Percentiles rank a stretch among this genome's conserved stretches.
These are phyloP conservation scores for Solanum aculeatissimum DNA, from an alignment of 305 asterid species.

Conservation along the genomic window DNA sequence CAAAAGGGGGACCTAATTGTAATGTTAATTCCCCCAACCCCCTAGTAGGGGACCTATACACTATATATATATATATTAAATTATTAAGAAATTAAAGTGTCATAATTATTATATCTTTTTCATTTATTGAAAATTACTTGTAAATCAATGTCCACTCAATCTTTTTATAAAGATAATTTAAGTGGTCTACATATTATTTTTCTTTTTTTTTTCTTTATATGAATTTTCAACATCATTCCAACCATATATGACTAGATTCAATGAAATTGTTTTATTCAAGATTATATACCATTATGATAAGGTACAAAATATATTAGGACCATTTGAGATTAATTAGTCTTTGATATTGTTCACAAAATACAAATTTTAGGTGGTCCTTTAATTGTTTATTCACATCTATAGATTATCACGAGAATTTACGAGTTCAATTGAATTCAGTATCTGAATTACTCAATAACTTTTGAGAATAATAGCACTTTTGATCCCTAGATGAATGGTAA, in stretches of 20 bases:
- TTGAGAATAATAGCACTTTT: background rate
- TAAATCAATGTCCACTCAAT: background rate
- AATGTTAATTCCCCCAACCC: background rate
- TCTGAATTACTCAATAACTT: background rate
- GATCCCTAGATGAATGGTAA: background rate
- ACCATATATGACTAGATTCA: background rate
- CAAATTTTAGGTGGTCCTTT: background rate
- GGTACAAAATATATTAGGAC: background rate
- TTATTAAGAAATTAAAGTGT: background rate
- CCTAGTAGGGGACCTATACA: constrained; percentile 10
- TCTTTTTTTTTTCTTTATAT: background rate
- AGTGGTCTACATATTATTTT: background rate
- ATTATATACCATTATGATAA: background rate
- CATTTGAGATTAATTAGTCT: background rate
- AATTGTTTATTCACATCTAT: background rate
- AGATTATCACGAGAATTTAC: background rate
- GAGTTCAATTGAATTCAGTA: background rate
- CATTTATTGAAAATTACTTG: constrained; percentile 1
- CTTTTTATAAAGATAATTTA: background rate
- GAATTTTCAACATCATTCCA: constrained; percentile 13
- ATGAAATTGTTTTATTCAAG: background rate
- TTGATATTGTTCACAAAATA: background rate
- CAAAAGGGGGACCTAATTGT: background rate
- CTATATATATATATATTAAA: background rate
- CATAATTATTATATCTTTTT: background rate